Evolutionary conservation across 805 yeast genomes (phyloP), one percentile per base, ranked within the genome.

Genomic region (Jamesozyma jinghongensis): DNA sequence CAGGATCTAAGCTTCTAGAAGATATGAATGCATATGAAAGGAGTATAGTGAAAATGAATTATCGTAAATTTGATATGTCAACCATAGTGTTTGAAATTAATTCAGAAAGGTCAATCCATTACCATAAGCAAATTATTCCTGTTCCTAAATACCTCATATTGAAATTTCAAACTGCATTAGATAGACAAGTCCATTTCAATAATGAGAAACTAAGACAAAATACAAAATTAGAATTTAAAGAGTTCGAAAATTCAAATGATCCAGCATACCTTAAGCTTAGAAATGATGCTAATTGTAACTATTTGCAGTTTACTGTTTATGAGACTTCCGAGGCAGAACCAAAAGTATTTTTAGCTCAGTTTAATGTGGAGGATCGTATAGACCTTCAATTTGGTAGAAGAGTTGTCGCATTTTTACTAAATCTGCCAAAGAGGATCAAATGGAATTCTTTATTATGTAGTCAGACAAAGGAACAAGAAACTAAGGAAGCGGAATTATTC

Each of bases 361-460:
- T 65, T 35, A 54, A 57, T 1, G 46, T 52, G 3, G 53, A 54
- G 3, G 67, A 67, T 39, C 49, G 69, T 11, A 62, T 86, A 7
- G 96, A 88, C 57, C 61, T 85, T 12, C 95, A 85, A 50, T 84
- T 88, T 52, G 94, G 95, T 1, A 68, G 97, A 56, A 71, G 86
- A 52, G 87, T 83, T 1, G 52, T 85, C 22, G 88, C 95, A 0
- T 68, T 69, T 46, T 60, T 80, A 3, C 54, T 87, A 37, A 75
- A 70, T 34, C 65, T 74, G 13, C 79, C 81, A 2, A 78, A 77
- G 39, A 67, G 87, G 46, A 59, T 74, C 0, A 77, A 76, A 43
- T 87, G 96, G 97, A 81, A 80, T 42, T 73, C 75, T 38, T 47
- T 49, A 5, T 38, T 38, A 4, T 86, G 96, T 53, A 62, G 65